Base-by-base conservation (phyloP, 1,284 basidiomycete species). In the Sanghuangporus weigelae region DNA sequence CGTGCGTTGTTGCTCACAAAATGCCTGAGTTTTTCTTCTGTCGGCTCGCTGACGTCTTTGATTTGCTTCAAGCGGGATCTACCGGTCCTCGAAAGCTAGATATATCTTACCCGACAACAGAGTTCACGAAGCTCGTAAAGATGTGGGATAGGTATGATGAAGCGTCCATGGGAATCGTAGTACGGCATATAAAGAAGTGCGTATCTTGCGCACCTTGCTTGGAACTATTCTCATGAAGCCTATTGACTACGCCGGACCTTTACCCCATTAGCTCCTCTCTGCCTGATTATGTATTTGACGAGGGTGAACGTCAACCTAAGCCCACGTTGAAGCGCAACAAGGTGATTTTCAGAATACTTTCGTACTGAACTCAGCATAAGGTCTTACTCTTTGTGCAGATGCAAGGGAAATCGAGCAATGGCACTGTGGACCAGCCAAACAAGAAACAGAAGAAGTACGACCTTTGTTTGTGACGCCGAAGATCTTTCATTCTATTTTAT, bases 71-170 rank as follows among this genome's bases (percentile, higher is more conserved):
- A 92, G 90, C 84, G 67, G 87, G 86, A 35, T 74, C 84, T n/a
- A 75, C 79, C 65, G 90, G 87, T 40, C 84, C 87, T 58, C 84
- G 95, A 68, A 90, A 86, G 72, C 81, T 99, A 66, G 97, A 99
- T 75, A 95, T 99, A 64, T 97, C 95, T 64, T 98, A 96, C 77
- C 96, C 97, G 2, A 98, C 95, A 5, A 92, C 89, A 46, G 93
- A 98, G 71, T 99, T 99, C 74, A 94, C 90, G n/a, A 92, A 95
- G 71, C 84, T 93, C 63, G 95, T 96, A 71, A 97, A 96, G 75
- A 80, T 87, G 77, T 99, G 97, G 96, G 96, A 98, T 71, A 92
- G 92, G 74, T 99, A 91, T 71, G 93, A 98, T 66, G 92, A 95
- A 71, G 80, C 86, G 19, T 88, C 86, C 57, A 99, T 99, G 96